phyloP scores from a whole-genome alignment of 768 basidiomycete genomes.

The Rubroboletus satanas region DNA sequence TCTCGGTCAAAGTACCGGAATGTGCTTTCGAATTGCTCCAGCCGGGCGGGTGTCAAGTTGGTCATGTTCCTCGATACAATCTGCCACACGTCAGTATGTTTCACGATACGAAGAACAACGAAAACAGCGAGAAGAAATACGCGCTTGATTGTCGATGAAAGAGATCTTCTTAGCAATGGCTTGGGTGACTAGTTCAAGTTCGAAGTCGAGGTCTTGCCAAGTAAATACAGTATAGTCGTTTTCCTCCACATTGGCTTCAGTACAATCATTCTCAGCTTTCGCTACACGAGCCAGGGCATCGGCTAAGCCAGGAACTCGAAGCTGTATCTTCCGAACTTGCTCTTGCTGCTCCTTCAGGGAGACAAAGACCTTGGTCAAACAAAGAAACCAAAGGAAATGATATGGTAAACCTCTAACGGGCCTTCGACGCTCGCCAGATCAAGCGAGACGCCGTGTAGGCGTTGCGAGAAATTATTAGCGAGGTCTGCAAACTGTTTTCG shows the following conservation, averaged over 20 bases:
- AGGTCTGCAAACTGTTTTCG: slow-evolving; percentile 74
- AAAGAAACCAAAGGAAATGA: slow-evolving; percentile 3
- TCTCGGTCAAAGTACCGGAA: slow-evolving; percentile 98
- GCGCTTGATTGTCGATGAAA: slow-evolving; percentile 94
- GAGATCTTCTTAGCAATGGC: slow-evolving; percentile 86
- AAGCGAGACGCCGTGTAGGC: slow-evolving; percentile 59
- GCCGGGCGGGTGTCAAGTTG: slow-evolving; percentile 90
- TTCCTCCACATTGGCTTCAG: slow-evolving; percentile 89
- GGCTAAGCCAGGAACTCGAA: slow-evolving; percentile 61
- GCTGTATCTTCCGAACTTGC: slow-evolving; percentile 59
- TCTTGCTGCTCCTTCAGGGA: slow-evolving; percentile 67
- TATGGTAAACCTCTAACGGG: slow-evolving; percentile 57
- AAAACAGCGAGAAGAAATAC: neutral
- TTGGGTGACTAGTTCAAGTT: slow-evolving; percentile 77
- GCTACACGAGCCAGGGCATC: slow-evolving; percentile 53
- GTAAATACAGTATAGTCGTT: slow-evolving; percentile 95
- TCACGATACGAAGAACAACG: neutral
- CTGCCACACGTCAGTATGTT: slow-evolving; percentile 38
- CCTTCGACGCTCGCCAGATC: slow-evolving; percentile 76
- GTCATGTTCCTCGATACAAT: slow-evolving; percentile 92
- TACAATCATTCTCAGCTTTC: slow-evolving; percentile 70
- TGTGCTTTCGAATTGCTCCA: slow-evolving; percentile 95
- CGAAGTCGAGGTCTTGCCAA: slow-evolving; percentile 84
- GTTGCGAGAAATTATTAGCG: slow-evolving; percentile 72
- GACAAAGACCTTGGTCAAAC: slow-evolving; percentile 3